Evolutionary conservation across 2,329 filamentous ascomycete species (phyloP).

Genomic region (Aspergillus novofumigatus): DNA sequence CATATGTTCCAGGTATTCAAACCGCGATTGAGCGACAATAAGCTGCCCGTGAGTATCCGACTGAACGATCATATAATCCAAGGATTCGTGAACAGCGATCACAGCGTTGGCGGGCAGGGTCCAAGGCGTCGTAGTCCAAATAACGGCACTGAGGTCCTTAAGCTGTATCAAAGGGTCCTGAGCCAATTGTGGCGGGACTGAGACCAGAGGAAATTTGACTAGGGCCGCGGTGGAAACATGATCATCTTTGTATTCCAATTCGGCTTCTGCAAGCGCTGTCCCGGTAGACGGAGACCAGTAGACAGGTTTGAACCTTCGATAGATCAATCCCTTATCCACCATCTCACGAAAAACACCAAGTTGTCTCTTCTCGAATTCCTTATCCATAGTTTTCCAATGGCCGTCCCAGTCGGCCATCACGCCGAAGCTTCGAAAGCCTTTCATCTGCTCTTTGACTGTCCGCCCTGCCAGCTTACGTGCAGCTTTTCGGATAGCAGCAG

Average conservation of each 20-base stretch:
- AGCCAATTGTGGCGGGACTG: conserved; percentile 43
- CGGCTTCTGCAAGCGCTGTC: conserved; percentile 61
- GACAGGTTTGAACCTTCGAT: conserved; percentile 59
- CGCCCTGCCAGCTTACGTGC: conserved; percentile 53
- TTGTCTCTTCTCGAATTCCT: conserved; percentile 57
- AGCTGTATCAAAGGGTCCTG: conserved; percentile 39
- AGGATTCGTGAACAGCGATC: conserved; percentile 71
- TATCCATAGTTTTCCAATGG: conserved; percentile 62
- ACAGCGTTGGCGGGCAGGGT: conserved; percentile 89
- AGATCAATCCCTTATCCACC: conserved; percentile 59
- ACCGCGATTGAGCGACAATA: conserved; percentile 66
- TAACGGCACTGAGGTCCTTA: conserved; percentile 67
- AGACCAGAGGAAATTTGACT: conserved; percentile 68
- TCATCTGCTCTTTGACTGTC: conserved; percentile 57
- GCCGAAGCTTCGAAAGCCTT: conserved; percentile 56
- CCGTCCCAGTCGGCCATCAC: conserved; percentile 63
- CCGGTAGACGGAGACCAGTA: conserved; percentile 64
- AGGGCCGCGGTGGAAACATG: conserved; percentile 59
- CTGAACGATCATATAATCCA: conserved; percentile 68
- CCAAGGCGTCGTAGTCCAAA: conserved; percentile 99
- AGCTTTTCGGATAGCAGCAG: conserved; percentile 49
- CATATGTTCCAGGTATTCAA: conserved; percentile 55
- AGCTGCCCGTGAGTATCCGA: conserved; percentile 55
- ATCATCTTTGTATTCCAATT: conserved; percentile 61
- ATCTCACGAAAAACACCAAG: conserved; percentile 57